Evolutionary conservation across 257 asterid genomes (phyloP).

Genomic region (Capsicum pubescens): DNA sequence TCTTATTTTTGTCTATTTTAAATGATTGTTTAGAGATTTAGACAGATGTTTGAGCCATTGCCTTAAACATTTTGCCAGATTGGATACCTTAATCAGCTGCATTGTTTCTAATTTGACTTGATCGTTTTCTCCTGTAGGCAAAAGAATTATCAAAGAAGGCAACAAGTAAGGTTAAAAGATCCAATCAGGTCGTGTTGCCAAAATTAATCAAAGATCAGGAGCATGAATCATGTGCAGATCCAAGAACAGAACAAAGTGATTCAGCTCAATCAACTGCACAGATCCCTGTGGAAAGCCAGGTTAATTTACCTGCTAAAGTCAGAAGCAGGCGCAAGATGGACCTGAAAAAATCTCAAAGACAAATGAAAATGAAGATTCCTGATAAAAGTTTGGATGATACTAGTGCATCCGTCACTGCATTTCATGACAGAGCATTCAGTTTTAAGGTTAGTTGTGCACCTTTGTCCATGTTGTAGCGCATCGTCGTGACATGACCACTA

Average conservation of each 20-base stretch:
- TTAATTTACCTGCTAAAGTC: constrained; percentile 61
- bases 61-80: not conserved
- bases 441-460: constrained; percentile 55
- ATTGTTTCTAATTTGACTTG: constrained; percentile 12
- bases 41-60: not conserved
- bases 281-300: constrained; percentile 56
- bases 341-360: constrained; percentile 51
- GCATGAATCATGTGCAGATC: constrained; percentile 66
- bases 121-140: constrained; percentile 49
- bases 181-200: constrained; percentile 64
- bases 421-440: constrained; percentile 46
- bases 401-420: constrained; percentile 43
- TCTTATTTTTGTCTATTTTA: constrained; percentile 11
- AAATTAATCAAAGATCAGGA: constrained; percentile 61
- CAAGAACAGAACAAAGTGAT: constrained; percentile 78
- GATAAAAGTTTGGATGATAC: constrained; percentile 54
- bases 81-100: constrained; percentile 23
- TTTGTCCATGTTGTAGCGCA: constrained; percentile 31
- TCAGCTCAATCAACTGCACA: constrained; percentile 73
- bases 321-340: constrained; percentile 77
- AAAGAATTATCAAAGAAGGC: constrained; percentile 60
- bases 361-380: constrained; percentile 54
- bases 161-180: constrained; percentile 55
- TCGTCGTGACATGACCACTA: constrained; percentile 22
- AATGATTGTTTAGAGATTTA: constrained; percentile 13